Base-by-base conservation (phyloP, 2,329 filamentous ascomycete species). In the Cladophialophora bantiana region DNA sequence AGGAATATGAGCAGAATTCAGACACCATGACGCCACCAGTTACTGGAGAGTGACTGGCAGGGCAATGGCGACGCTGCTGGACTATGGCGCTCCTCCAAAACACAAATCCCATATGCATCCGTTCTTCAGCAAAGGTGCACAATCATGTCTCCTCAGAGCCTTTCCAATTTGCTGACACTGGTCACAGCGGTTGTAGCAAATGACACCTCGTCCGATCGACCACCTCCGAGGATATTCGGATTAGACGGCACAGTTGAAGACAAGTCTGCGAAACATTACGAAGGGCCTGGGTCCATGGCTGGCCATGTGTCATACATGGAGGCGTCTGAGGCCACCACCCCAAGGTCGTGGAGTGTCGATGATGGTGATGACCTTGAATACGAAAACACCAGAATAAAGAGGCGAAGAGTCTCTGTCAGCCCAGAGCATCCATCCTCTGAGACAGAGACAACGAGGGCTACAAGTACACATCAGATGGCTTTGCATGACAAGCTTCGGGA, bases 111-210 rank as follows among this genome's bases (percentile, higher is more conserved):
- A 45, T 63, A 67, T 71, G 66, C 66, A 70, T 65, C 70, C 70
- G 20, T 68, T 71, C 66, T 71, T 71, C 59, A 56, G 52, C 68
- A 77, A 76, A 77, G 77, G 80, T 81, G 62, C 70, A 36, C 57
- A 70, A 67, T 56, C 31, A 40, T 58, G 60, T 48, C n/a, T 52
- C 7, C 26, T 18, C 48, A 52, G 20, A 50, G 50, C 31, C 15
- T 18, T 9, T 10, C 4, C 20, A 15, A 36, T 12, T 35, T 12
- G 32, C 62, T 68, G 42, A 68, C 31, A 32, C 53, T 59, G 15
- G 9, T 13, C 18, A 60, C 42, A 54, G 54, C 26, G 42, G 45
- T 54, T 18, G 34, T 55, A 36, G 45, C 32, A 35, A 45, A 60
- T 57, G 40, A 61, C 52, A 10, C 15, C 26, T 12, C 52, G 36